Percentiles rank a stretch among this genome's conserved stretches.
These are phyloP conservation scores for Lepidium africanum DNA, from an alignment of 345 rosid genomes.

Conservation along the genomic window DNA sequence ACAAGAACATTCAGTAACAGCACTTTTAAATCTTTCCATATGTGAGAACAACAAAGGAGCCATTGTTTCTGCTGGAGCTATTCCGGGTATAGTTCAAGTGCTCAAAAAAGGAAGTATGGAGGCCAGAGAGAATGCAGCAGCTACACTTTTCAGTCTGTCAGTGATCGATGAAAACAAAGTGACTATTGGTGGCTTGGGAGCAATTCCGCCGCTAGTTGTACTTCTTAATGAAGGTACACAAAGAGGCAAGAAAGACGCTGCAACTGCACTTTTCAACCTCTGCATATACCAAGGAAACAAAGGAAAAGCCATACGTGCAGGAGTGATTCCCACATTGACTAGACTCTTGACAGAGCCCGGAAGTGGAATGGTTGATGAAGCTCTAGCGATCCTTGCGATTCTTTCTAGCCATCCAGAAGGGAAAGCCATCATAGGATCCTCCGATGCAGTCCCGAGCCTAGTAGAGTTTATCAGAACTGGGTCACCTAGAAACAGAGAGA, in stretches of 20 bases:
- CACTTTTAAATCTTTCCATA: slow-evolving; percentile 92
- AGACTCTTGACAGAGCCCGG: slow-evolving; percentile 63
- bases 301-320: slow-evolving; percentile 93
- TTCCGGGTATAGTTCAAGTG: slow-evolving; percentile 89
- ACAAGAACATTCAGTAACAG: slow-evolving; percentile 95
- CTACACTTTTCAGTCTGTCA: slow-evolving; percentile 93
- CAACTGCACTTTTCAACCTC: slow-evolving; percentile 93
- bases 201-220: slow-evolving; percentile 81
- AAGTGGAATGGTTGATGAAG: slow-evolving; percentile 76
- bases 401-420: slow-evolving; percentile 76
- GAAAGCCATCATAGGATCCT: slow-evolving; percentile 61
- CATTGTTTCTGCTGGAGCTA: slow-evolving; percentile 80
- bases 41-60: slow-evolving; percentile 93
- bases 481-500: slow-evolving; percentile 70
- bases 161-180: slow-evolving; percentile 92
- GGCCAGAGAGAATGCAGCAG: slow-evolving; percentile 98
- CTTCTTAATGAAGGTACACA: slow-evolving; percentile 83
- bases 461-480: slow-evolving; percentile 64
- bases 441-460: slow-evolving; percentile 60
- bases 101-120: slow-evolving; percentile 98
- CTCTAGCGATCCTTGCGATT: slow-evolving; percentile 72
- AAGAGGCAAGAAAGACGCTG: slow-evolving; percentile 98
- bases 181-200: slow-evolving; percentile 76
- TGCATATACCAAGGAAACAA: slow-evolving; percentile 98
- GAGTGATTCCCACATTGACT: slow-evolving; percentile 62